Evolutionary conservation across 768 basidiomycete genomes (phyloP), one percentile per base, ranked within the genome.

Genomic region (Mycena vitilis): DNA sequence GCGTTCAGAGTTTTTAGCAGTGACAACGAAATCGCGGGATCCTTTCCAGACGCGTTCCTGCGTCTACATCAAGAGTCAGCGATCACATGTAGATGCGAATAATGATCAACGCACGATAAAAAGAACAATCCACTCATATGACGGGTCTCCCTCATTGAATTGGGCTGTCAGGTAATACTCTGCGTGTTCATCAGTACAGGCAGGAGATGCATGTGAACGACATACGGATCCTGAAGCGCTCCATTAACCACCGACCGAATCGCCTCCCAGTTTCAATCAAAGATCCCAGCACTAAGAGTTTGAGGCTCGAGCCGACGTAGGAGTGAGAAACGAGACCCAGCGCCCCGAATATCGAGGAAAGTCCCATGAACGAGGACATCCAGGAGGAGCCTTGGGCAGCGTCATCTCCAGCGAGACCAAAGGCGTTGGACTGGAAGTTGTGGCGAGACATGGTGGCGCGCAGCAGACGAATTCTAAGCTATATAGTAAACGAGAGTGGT

Each of bases 41-140:
- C 78, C 79, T 20, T 75, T 74, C 84, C 84, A 85, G 2, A 85
- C 80, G 51, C 81, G 77, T 61, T 83, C 77, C 56, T 83, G 78
- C 0, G 81, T 84, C 84, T 84, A 37, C 11, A 63, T 22, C 20
- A 25, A 12, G 44, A 36, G 34, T 61, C 55, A 44, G 34, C 12
- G 57, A 8, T 16, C 22, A 22, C 36, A 36, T n/a, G n/a, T n/a
- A n/a, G n/a, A n/a, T n/a, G n/a, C n/a, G n/a, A n/a, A n/a, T n/a
- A n/a, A n/a, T n/a, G n/a, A n/a, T n/a, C n/a, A n/a, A n/a, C 49
- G 45, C 42, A 85, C 84, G 59, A 87, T 68, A 66, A 84, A 84
- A 15, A 80, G 74, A 4, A 84, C 68, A 8, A 87, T 78, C 85
- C 85, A 87, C 58, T 86, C 85, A 62, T 84, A 86, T 1, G 83